These are phyloP conservation scores for Fagus crenata DNA, from an alignment of 306 rosid genomes.

Conservation along the genomic window DNA sequence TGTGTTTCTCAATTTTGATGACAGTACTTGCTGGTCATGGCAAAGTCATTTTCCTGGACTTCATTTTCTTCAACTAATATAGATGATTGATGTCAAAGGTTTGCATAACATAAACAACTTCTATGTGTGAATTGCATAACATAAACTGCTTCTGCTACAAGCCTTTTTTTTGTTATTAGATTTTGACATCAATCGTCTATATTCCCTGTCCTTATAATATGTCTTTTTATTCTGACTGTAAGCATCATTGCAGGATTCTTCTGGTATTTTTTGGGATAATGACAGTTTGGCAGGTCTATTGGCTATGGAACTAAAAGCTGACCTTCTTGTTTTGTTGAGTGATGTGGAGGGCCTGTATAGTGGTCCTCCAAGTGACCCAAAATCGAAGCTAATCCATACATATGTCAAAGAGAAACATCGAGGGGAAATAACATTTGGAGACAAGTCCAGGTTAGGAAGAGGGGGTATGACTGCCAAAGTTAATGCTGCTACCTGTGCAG, in stretches of 20 bases:
- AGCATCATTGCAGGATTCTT: slow-evolving; percentile 65
- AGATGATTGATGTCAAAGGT: no score
- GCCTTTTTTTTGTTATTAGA: background rate
- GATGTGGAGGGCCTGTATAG: slow-evolving; percentile 91
- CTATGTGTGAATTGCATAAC: background rate
- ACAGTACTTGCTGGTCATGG: no score
- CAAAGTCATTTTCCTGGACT: no score
- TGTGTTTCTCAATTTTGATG: no score
- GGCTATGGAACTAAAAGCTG: slow-evolving; percentile 83
- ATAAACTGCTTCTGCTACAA: background rate
- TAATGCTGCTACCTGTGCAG: slow-evolving; percentile 74
- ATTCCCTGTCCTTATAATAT: slow-evolving; percentile 15
- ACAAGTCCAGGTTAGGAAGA: slow-evolving; percentile 82
- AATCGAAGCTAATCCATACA: slow-evolving; percentile 75
- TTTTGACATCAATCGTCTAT: background rate
- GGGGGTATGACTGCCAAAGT: slow-evolving; percentile 96
- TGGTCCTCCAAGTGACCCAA: slow-evolving; percentile 83
- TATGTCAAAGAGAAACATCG: slow-evolving; percentile 75
- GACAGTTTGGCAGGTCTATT: slow-evolving; percentile 84
- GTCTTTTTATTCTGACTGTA: slow-evolving; percentile 30
- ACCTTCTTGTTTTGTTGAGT: slow-evolving; percentile 77
- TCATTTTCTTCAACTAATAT: no score
- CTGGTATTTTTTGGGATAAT: slow-evolving; percentile 93
- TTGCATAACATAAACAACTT: no score
- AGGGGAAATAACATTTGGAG: slow-evolving; percentile 75